A percentile compares a stretch with the other conserved stretches of the same genome.
Evolutionary conservation across 495 filamentous ascomycete species (phyloP).

Genomic region (Podospora comata): DNA sequence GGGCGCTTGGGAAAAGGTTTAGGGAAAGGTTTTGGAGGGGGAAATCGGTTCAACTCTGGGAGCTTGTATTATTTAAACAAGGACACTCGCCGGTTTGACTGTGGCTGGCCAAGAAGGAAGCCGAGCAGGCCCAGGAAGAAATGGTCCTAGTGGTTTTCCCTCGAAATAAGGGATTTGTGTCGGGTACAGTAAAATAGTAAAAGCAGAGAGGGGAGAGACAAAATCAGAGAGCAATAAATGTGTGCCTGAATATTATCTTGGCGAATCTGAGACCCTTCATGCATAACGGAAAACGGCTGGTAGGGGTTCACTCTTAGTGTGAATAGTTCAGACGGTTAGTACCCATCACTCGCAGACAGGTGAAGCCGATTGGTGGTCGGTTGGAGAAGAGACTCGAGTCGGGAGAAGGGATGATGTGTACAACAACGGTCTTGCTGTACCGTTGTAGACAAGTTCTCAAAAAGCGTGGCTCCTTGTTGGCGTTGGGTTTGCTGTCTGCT

Average conservation of each 20-base stretch:
- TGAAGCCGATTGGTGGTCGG: not conserved
- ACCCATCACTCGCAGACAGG: not conserved
- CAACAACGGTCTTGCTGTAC: no score
- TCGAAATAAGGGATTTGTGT: not conserved
- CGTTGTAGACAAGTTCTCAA: no score
- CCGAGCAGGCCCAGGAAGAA: not conserved
- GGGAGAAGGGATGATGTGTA: no score
- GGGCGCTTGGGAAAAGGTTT: not conserved
- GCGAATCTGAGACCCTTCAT: conserved; percentile 3
- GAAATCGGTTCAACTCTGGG: no score
- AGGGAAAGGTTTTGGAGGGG: not conserved
- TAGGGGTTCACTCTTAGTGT: not conserved
- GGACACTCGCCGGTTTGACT: no score
- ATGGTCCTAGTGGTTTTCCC: not conserved
- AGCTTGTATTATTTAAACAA: not conserved
- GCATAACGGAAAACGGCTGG: not conserved
- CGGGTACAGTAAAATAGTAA: not conserved
- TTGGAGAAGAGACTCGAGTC: no score
- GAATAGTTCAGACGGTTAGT: no score
- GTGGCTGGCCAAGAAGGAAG: no score
- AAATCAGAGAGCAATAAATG: not conserved
- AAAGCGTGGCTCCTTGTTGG: not conserved
- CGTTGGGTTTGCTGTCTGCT: not conserved
- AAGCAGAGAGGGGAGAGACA: not conserved
- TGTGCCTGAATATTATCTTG: not conserved